phyloP scores from a whole-genome alignment of 306 rosid genomes.

The Dryas drummondii region DNA sequence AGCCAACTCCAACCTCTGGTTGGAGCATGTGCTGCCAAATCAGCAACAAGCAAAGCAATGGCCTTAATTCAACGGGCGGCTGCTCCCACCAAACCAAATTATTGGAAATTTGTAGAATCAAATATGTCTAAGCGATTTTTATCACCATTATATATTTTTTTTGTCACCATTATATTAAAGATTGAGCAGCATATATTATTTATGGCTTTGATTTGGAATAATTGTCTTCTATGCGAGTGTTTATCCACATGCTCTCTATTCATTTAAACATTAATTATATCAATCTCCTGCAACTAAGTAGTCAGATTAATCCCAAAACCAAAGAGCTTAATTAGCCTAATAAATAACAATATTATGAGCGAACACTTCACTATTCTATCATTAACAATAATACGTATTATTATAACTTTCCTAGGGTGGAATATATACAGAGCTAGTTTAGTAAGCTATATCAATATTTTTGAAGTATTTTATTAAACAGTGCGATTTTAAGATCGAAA shows the following conservation, averaged over 20 bases:
- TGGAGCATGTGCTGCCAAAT: conserved; percentile 3
- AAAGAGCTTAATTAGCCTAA: no score
- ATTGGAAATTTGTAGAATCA: background rate
- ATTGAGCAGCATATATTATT: background rate
- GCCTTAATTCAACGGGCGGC: conserved; percentile 33
- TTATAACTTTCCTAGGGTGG: no score
- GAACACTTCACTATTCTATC: no score
- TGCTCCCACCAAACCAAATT: background rate
- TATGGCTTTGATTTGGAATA: conserved; percentile 1
- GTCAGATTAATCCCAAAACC: no score
- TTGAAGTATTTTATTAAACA: no score
- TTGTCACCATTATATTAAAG: conserved; percentile 3
- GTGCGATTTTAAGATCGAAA: no score
- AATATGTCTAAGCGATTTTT: background rate
- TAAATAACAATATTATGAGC: no score
- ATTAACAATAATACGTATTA: no score
- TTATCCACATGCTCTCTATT: conserved; percentile 12
- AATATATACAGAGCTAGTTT: no score
- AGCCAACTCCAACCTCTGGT: background rate
- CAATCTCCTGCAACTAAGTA: background rate
- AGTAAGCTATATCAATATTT: no score
- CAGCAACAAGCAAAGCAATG: conserved; percentile 14
- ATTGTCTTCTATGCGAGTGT: background rate
- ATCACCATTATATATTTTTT: conserved; percentile 2
- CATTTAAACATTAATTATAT: background rate